phyloP scores from a whole-genome alignment of 305 asterid genomes.

The Andrographis paniculata region DNA sequence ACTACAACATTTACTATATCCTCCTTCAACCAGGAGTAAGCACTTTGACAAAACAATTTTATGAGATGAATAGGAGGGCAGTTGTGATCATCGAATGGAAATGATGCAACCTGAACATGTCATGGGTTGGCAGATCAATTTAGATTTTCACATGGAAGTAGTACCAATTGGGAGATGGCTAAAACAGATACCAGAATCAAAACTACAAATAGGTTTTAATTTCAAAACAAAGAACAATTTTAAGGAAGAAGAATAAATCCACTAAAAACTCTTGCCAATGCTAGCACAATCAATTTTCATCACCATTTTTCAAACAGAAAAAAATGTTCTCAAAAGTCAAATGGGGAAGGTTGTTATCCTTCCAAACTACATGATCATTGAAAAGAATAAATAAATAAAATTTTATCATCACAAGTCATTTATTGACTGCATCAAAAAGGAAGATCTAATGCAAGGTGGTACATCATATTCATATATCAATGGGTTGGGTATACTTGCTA shows the following conservation, averaged over 20 bases:
- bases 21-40: conserved; percentile 95
- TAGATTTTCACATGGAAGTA: conserved; percentile 1
- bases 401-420: too few relatives aligned
- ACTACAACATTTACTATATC: conserved; percentile 93
- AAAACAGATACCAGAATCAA: conserved; percentile 1
- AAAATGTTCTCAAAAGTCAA: conserved; percentile 1
- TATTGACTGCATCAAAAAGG: background rate
- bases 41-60: conserved; percentile 85
- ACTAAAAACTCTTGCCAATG: conserved; percentile 5
- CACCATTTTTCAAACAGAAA: conserved; percentile 3
- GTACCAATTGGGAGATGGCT: background rate
- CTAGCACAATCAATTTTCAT: background rate
- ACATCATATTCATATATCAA: conserved; percentile 3
- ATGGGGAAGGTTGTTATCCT: background rate
- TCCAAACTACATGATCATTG: too few relatives aligned
- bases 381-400: too few relatives aligned
- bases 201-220: conserved; percentile 5
- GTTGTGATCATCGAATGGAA: conserved; percentile 97
- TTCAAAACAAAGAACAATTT: background rate
- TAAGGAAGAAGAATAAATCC: too few relatives aligned
- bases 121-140: conserved; percentile 12
- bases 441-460: conserved; percentile 3
- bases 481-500: conserved; percentile 6
- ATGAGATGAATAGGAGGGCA: conserved; percentile 95
- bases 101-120: conserved; percentile 79